Evolutionary conservation across 805 yeast genomes (phyloP), one percentile per base, ranked within the genome.

Genomic region (Wickerhamiella galacta): DNA sequence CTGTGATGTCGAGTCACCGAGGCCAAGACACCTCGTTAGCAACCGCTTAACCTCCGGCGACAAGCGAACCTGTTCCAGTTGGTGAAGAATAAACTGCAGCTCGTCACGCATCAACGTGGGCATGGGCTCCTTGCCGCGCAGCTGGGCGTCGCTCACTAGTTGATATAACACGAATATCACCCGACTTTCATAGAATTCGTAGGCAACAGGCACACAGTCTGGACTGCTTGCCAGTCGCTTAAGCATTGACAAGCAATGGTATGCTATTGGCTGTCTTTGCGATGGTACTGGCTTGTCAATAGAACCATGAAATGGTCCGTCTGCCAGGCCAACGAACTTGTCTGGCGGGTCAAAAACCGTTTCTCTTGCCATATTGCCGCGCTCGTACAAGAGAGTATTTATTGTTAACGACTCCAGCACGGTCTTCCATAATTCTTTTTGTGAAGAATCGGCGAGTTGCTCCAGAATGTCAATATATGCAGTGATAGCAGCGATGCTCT

Each of bases 31-130:
- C 14, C 30, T 9, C 5, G 14, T 16, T 12, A 27, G 7, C 11
- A 27, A 15, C 7, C 14, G 7, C 9, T 10, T 7, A 5, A 27
- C 5, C 7, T 4, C 6, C 10, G 20, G 14, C 9, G 14, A 10
- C 21, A 15, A 20, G 12, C 30, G 15, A 11, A 11, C 5, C 21
- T 18, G 21, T 11, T 11, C 8, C 16, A 43, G 39, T 31, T 40
- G 42, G 6, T 21, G 20, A 11, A 57, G 39, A n/a, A 54, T 39
- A 20, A 41, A 42, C 3, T 41, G 22, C 11, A 83, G 46, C 49
- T 85, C 96, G 4, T 57, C 52, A 34, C 68, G 68, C 42, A 80
- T 81, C 6, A 78, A 51, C 25, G 65, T 61, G 0, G 87, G 68
- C 11, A 78, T 57, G 1, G 95, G 95, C 33, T 66, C 66, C 20